Base-by-base conservation (phyloP, 2,329 filamentous ascomycete species). In the Mollisiaceae sp. region DNA sequence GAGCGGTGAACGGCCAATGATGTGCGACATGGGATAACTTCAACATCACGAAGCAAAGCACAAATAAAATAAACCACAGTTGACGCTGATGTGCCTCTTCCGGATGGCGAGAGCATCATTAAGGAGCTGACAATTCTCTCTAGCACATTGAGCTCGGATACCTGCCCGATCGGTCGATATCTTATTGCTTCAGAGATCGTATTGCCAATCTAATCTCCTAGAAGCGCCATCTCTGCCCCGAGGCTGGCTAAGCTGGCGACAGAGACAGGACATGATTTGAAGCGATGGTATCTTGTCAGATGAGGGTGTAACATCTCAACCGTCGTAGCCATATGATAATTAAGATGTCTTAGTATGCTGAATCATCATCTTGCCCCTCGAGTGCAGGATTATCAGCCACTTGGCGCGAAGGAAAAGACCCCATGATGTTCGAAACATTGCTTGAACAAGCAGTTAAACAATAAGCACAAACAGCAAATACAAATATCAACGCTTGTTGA, bases 81-180 rank as follows among this genome's bases (percentile, higher is more conserved):
- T 56, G 32, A 36, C 54, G 54, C 54, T 56, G 54, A 27, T 39
- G 27, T 38, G 38, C 32, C 32, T n/a, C n/a, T 56, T 56, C 2
- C 20, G 36, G 54, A 39, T 38, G 2, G 15, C 36, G 32, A 36
- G 54, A 38, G 18, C 2, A 56, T 6, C 27, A 2, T 5, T 8
- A 39, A 56, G 27, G 54, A 38, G 54, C 27, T 56, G 47, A 52
- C 47, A 20, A 27, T 22, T 52, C 47, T 32, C 20, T 52, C 15
- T 27, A 18, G 47, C 8, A 32, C 4, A 52, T 52, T 18, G 27
- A 6, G 11, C 24, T 27, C 47, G 47, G 22, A 8, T 2, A 20
- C 9, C 47, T 52, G 24, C 47, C 47, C 47, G 47, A 27, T 52
- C 47, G 20, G 47, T 52, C 27, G 8, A 32, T 11, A 9, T 32